Conservation (phyloP, 106 monocot species). For the Xerophyta viscosa region DNA sequence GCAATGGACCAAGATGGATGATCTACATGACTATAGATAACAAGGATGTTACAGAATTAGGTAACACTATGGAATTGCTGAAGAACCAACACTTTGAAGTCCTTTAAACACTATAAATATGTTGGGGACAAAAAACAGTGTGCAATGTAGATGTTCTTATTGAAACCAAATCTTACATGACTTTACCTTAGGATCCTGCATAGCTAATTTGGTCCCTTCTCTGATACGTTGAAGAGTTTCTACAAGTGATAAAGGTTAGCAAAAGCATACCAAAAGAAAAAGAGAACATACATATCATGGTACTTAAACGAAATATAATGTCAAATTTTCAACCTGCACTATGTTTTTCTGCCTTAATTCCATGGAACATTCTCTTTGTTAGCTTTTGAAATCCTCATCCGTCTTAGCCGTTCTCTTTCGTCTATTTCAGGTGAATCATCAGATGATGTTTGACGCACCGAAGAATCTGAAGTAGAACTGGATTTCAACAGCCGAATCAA, state of each 20-base stretch:
- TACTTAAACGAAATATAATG: neutral
- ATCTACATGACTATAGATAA: no score
- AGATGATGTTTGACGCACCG: slow-evolving; percentile 12
- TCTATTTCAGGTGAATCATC: slow-evolving; percentile 37
- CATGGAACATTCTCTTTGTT: slow-evolving; percentile 94
- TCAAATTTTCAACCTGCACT: slow-evolving; percentile 40
- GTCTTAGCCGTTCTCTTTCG: slow-evolving; percentile 59
- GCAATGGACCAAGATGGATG: no score
- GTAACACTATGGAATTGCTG: no score
- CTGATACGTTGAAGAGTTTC: slow-evolving; percentile 77
- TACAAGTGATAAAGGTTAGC: slow-evolving; percentile 15
- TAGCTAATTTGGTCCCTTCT: slow-evolving; percentile 84
- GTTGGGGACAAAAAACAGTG: neutral
- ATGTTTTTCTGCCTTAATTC: slow-evolving; percentile 95
- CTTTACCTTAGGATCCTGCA: slow-evolving; percentile 99
- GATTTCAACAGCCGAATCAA: slow-evolving; percentile 15
- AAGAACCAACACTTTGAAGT: no score
- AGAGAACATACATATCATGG: slow-evolving; percentile 1
- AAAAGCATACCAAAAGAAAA: neutral
- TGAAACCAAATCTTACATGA: slow-evolving; percentile 64
- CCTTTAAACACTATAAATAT: no score
- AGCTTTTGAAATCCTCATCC: slow-evolving; percentile 79
- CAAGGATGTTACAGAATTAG: no score
- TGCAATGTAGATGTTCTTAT: slow-evolving; percentile 15
- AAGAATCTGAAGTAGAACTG: slow-evolving; percentile 21